A percentile compares a stretch with the other conserved stretches of the same genome.
Evolutionary conservation across 495 filamentous ascomycete species (phyloP).

Genomic region (Neurospora pannonica): DNA sequence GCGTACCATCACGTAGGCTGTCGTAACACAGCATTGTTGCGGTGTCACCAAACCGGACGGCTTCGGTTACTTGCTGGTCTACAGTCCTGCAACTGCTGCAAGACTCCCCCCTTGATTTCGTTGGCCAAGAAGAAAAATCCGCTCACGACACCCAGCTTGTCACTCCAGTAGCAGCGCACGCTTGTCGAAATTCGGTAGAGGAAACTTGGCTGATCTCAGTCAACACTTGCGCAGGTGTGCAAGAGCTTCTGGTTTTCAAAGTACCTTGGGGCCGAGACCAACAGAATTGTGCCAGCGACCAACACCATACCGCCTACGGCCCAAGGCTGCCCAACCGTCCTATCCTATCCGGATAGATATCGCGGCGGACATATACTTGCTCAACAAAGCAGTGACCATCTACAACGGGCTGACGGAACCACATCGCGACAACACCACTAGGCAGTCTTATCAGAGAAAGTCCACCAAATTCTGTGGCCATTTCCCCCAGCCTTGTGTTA

Average conservation of each 20-base stretch:
- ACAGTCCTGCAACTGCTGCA: not conserved
- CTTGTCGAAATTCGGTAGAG: not conserved
- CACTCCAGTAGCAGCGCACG: not conserved
- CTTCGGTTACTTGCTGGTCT: slow-evolving; percentile 10
- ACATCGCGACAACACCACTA: no score
- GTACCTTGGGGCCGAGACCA: not conserved
- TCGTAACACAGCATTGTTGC: slow-evolving; percentile 5
- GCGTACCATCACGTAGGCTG: not conserved
- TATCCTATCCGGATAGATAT: not conserved
- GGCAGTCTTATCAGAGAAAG: not conserved
- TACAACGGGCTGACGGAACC: not conserved
- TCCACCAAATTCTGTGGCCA: not conserved
- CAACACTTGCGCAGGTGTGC: not conserved
- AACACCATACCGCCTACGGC: not conserved
- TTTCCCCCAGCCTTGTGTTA: not conserved
- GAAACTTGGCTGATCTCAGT: not conserved
- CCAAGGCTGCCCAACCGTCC: not conserved
- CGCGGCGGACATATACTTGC: no score
- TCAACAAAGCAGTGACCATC: not conserved
- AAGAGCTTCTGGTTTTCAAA: not conserved
- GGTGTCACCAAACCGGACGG: slow-evolving; percentile 5
- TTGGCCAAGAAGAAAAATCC: not conserved
- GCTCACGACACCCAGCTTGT: not conserved
- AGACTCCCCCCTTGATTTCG: not conserved
- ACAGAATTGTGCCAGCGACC: not conserved